Evolutionary conservation across 2,329 filamentous ascomycete genomes (phyloP).

Genomic region (Epichloe sylvatica): DNA sequence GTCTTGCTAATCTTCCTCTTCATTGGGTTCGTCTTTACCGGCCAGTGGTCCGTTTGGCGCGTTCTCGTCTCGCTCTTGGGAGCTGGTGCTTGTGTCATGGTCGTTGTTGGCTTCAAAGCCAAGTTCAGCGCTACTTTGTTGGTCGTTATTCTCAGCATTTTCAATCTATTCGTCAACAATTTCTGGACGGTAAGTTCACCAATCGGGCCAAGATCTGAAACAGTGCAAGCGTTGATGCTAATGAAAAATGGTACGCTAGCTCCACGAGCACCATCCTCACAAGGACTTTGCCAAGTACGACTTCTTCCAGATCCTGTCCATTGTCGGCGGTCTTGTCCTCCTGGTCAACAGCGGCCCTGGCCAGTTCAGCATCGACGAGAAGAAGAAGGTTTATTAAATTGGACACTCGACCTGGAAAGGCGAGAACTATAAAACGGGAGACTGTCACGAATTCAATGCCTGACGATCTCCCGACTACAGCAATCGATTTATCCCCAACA

Average conservation of each 20-base stretch:
- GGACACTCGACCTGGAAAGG: not conserved
- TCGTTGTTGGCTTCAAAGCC: constrained; percentile 98
- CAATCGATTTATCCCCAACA: not conserved
- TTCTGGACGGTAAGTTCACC: constrained; percentile 80
- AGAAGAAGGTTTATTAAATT: constrained; percentile 96
- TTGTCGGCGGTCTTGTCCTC: constrained; percentile 89
- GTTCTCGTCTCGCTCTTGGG: constrained; percentile 74
- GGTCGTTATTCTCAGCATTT: constrained; percentile 87
- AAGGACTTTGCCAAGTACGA: constrained; percentile 99
- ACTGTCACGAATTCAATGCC: constrained; percentile 7
- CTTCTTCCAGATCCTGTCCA: constrained; percentile 99
- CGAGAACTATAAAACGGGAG: not conserved
- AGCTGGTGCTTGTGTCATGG: constrained; percentile 89
- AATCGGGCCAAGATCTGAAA: not conserved
- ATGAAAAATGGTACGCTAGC: constrained; percentile 33
- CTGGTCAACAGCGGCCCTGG: constrained; percentile 98
- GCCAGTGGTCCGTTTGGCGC: constrained; percentile 82
- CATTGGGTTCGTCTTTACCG: constrained; percentile 88
- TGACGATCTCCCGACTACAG: not conserved
- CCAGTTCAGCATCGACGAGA: constrained; percentile 97
- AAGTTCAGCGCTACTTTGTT: constrained; percentile 96
- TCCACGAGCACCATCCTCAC: constrained; percentile 95
- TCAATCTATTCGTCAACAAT: constrained; percentile 97
- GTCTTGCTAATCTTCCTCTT: constrained; percentile 97
- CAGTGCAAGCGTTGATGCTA: not conserved